Base-by-base conservation (phyloP, 352 stramenopile genomes). In the Globisporangium acanthophoron region DNA sequence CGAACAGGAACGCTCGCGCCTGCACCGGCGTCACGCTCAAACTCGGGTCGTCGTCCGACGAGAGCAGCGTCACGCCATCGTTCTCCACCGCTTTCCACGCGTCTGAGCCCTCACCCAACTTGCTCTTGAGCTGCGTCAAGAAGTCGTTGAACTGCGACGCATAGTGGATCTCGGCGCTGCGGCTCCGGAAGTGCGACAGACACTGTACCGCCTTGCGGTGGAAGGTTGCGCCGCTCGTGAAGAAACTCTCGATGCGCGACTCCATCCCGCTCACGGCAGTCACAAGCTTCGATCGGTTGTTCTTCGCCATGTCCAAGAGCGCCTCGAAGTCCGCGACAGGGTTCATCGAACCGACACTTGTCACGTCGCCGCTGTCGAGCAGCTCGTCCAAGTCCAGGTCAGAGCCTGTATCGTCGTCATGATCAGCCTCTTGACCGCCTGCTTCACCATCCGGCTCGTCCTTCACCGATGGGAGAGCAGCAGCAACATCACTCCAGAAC, bases 271-370 rank as follows among this genome's bases (percentile, higher is more conserved):
- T 76, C 16, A 91, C 79, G 1, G 83, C 83, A 4, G 66, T 71
- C 24, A 56, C 71, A 16, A 87, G 66, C 12, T 61, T 62, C 43
- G 62, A 53, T 18, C 66, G 66, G 65, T 68, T 79, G 58, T 45
- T 68, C 69, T 84, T 85, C 33, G 71, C 63, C 55, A 78, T 56
- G 35, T 87, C 78, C 3, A 92, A 50, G 11, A 94, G 71, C 18
- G 71, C 64, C 47, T 94, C 84, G 65, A 94, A 94, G 54, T 94
- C 84, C 1, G 81, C 78, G 39, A 94, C 81, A 15, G 84, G 84
- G 53, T 92, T 94, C 81, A 94, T 90, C 1, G 81, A 90, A 0
- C 84, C 84, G n/a, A 94, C 78, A 33, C 43, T 71, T 40, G 78
- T 86, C 16, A 92, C 78, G 29, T 80, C 71, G 40, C 73, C 73